Percentiles rank a stretch among this genome's conserved stretches.
Conservation (phyloP, 208 protist genomes). For the Leishmania braziliensis region DNA sequence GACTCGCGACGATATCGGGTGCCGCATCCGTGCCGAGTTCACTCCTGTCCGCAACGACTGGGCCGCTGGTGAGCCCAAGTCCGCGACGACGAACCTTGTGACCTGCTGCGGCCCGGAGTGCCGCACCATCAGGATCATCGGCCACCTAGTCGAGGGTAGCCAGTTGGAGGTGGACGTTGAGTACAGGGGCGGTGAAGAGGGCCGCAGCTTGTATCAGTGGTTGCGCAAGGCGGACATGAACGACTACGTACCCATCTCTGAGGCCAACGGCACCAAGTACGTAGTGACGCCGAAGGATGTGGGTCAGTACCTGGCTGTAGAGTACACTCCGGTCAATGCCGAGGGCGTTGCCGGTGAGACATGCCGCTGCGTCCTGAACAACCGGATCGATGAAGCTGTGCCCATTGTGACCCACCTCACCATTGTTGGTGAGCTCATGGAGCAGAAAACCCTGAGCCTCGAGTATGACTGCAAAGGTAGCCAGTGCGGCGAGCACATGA, state of each 20-base stretch:
- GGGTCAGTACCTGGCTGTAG: constrained; percentile 85
- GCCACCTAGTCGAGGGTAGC: constrained; percentile 84
- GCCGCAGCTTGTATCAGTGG: constrained; percentile 91
- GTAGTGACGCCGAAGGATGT: constrained; percentile 82
- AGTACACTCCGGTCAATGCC: constrained; percentile 90
- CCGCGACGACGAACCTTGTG: constrained; percentile 63
- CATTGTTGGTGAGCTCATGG: constrained; percentile 75
- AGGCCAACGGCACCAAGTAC: constrained; percentile 82
- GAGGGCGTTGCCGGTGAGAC: constrained; percentile 87
- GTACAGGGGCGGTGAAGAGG: constrained; percentile 89
- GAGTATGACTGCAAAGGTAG: constrained; percentile 88
- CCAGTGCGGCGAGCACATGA: constrained; percentile 74
- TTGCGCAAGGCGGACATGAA: constrained; percentile 66
- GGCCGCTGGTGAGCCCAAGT: constrained; percentile 84
- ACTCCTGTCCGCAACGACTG: constrained; percentile 90
- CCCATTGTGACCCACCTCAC: constrained; percentile 61
- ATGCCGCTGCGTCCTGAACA: constrained; percentile 89
- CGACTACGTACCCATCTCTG: constrained; percentile 83
- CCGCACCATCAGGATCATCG: constrained; percentile 91
- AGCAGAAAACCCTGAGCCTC: constrained; percentile 73
- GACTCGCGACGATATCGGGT: constrained; percentile 80
- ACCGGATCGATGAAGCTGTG: constrained; percentile 73
- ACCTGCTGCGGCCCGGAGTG: constrained; percentile 75
- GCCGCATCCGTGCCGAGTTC: constrained; percentile 86
- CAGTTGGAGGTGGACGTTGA: constrained; percentile 78